Conservation (phyloP, 768 basidiomycete genomes). For the Pisolithus albus region DNA sequence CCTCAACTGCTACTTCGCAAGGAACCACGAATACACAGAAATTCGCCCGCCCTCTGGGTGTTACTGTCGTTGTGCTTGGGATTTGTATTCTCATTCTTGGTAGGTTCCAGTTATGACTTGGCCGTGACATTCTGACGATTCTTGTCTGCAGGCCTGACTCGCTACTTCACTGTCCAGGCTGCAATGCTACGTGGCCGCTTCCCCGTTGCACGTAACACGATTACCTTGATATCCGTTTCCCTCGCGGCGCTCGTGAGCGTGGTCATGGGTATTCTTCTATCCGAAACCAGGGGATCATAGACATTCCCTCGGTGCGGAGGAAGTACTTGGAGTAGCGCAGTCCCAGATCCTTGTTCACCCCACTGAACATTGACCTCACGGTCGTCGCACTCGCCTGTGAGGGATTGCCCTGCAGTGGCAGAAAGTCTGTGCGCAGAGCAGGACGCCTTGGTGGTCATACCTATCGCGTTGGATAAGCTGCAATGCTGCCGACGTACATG, state of each 20-base stretch:
- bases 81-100: constrained; percentile 44
- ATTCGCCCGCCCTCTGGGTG: constrained; percentile 49
- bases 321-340: neutral
- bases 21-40: constrained; percentile 10
- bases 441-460: too few species aligned
- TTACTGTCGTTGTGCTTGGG: constrained; percentile 38
- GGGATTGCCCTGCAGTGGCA: too few species aligned
- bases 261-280: constrained; percentile 39
- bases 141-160: constrained; percentile 33
- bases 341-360: too few species aligned
- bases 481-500: too few species aligned
- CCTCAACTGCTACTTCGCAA: constrained; percentile 1
- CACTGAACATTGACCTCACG: too few species aligned
- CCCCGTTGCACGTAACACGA: constrained; percentile 44
- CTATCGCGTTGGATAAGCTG: too few species aligned
- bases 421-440: too few species aligned
- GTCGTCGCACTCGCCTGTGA: too few species aligned
- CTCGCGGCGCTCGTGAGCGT: constrained; percentile 36
- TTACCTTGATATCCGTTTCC: constrained; percentile 34
- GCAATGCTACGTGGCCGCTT: constrained; percentile 46
- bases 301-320: neutral
- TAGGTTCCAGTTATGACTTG: constrained; percentile 19
- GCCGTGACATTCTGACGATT: neutral
- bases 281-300: constrained; percentile 12
- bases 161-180: constrained; percentile 50